phyloP scores from a whole-genome alignment of 208 protist species.

The Polymyxa betae region DNA sequence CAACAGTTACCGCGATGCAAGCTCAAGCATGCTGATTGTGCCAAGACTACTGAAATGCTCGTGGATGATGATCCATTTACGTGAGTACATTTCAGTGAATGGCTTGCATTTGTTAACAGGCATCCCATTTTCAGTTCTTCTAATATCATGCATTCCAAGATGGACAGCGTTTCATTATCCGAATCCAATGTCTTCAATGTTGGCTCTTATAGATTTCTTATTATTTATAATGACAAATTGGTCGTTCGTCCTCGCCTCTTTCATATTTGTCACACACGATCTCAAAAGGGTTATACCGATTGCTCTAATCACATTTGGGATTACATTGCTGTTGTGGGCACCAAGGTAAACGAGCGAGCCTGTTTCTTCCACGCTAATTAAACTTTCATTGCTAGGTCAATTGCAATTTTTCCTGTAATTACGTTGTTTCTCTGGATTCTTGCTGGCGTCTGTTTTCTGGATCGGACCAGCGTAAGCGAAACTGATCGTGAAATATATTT shows the following conservation, averaged over 20 bases:
- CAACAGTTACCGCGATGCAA: background rate
- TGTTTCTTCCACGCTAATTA: background rate
- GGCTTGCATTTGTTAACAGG: background rate
- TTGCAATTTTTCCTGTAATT: constrained; percentile 27
- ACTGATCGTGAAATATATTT: too few relatives aligned
- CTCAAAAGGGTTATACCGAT: background rate
- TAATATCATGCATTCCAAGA: background rate
- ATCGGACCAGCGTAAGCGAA: too few relatives aligned
- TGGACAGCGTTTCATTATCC: background rate
- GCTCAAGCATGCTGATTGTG: background rate
- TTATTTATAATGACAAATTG: constrained; percentile 17
- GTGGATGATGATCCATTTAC: constrained; percentile 16
- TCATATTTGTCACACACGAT: background rate
- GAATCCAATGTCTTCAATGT: background rate
- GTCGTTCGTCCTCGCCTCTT: background rate
- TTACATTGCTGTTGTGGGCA: background rate
- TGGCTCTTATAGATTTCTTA: background rate
- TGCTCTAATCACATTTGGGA: background rate
- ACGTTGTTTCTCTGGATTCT: constrained; percentile 10
- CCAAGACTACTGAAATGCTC: background rate
- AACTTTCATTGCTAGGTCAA: background rate
- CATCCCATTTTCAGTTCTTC: background rate
- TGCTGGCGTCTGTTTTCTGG: too few relatives aligned
- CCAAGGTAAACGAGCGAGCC: background rate
- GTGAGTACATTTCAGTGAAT: background rate